Evolutionary conservation across 2,329 filamentous ascomycete genomes (phyloP).

Genomic region (Alternaria sp.): DNA sequence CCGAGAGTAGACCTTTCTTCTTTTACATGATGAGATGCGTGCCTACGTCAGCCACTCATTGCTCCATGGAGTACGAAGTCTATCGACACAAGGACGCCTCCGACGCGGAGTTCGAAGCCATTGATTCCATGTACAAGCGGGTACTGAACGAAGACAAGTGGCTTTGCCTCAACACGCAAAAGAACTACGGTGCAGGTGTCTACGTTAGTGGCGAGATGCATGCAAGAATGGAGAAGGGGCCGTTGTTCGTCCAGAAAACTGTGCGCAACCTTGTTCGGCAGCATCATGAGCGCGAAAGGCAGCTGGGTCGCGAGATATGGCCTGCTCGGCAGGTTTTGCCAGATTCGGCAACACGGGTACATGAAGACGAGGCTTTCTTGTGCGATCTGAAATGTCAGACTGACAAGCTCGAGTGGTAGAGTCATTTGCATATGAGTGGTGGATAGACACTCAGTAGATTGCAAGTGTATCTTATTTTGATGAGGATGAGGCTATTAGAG

Average conservation of each 20-base stretch:
- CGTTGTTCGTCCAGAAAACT: not conserved
- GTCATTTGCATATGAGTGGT: not conserved
- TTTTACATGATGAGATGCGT: not conserved
- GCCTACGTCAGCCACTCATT: not conserved
- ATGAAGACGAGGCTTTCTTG: not conserved
- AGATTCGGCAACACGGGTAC: not conserved
- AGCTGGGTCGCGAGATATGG: not conserved
- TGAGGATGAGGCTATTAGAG: too few species aligned
- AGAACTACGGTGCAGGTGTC: not conserved
- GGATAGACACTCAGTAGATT: too few species aligned
- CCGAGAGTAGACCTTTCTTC: not conserved
- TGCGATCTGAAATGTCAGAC: not conserved
- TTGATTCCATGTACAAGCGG: not conserved
- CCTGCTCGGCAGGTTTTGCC: not conserved
- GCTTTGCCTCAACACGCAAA: not conserved
- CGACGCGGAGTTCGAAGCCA: not conserved
- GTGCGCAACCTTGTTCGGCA: not conserved
- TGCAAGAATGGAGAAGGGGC: not conserved
- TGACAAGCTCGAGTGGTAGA: not conserved
- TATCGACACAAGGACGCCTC: not conserved
- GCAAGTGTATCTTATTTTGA: too few species aligned
- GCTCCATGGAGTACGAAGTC: not conserved
- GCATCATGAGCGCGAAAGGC: not conserved
- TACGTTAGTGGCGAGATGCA: not conserved
- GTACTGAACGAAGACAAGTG: not conserved